phyloP scores from a whole-genome alignment of 2,329 filamentous ascomycete genomes.

The Colletotrichum echinochloae region DNA sequence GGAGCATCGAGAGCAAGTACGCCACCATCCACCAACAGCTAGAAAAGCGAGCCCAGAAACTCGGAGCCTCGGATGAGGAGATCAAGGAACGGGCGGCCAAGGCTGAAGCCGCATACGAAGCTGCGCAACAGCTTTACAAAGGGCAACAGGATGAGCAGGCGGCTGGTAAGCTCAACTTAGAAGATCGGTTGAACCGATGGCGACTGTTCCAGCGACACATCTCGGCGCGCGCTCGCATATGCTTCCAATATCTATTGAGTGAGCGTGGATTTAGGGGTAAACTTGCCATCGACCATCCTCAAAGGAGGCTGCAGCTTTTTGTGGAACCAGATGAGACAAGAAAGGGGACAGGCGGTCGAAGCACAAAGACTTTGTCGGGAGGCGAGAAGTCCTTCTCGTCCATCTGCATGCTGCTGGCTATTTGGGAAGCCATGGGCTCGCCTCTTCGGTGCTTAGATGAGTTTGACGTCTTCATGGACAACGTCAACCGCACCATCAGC shows the following conservation, averaged over 20 bases:
- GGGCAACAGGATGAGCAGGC: slow-evolving; percentile 57
- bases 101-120: slow-evolving; percentile 55
- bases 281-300: slow-evolving; percentile 80
- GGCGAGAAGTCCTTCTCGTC: slow-evolving; percentile 99
- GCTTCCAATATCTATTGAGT: slow-evolving; percentile 88
- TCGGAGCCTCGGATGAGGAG: slow-evolving; percentile 74
- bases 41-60: slow-evolving; percentile 64
- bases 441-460: slow-evolving; percentile 95
- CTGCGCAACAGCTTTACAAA: slow-evolving; percentile 54
- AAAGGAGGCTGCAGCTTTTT: slow-evolving; percentile 80
- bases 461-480: slow-evolving; percentile 99
- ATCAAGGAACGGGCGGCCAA: slow-evolving; percentile 65
- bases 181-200: slow-evolving; percentile 80
- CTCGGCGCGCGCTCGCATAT: slow-evolving; percentile 84
- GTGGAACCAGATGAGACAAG: slow-evolving; percentile 79
- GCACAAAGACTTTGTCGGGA: slow-evolving; percentile 92
- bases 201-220: slow-evolving; percentile 85
- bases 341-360: slow-evolving; percentile 76
- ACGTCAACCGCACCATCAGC: slow-evolving; percentile 91
- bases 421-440: slow-evolving; percentile 99
- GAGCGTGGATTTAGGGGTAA: slow-evolving; percentile 90
- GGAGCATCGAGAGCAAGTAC: slow-evolving; percentile 66
- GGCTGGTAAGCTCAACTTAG: slow-evolving; percentile 70
- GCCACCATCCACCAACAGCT: slow-evolving; percentile 69
- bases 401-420: slow-evolving; percentile 89